Evolutionary conservation across 495 filamentous ascomycete genomes (phyloP), one percentile per base, ranked within the genome.

Genomic region (Podospora pseudocomata): DNA sequence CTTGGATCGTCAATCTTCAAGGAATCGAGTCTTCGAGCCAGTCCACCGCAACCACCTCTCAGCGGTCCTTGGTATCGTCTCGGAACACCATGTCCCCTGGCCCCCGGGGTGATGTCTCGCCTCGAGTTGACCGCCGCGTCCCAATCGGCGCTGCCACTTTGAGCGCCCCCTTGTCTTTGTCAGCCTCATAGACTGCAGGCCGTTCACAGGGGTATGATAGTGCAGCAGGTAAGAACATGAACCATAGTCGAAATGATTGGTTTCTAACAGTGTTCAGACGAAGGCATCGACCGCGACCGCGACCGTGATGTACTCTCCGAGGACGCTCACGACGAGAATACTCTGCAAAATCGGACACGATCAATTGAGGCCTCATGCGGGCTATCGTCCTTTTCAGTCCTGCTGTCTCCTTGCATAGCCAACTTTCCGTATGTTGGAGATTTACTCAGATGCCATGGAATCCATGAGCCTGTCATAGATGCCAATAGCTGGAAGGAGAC

Each of bases 1-100:
- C 78, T 1, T 91, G 88, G 87, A 74, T 82, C 30, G 80, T 83
- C 83, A 15, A 84, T 82, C 6, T 71, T 91, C 13, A 83, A 86
- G 64, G 69, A 72, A 54, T 79, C 3, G 5, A 58, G n/a, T 11
- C 39, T 16, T 49, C 39, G 5, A 84, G 84, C 62, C 76, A 78
- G 6, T 65, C 71, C 3, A 64, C 75, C 30, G 55, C 70, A 3
- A 70, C 75, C 9, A 3, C 44, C 30, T n/a, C 49, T 56, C 39
- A 56, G 26, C 18, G 1, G 27, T 19, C 49, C 7, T 18, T n/a
- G 13, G 16, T 6, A 2, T 2, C 13, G 13, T 4, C 18, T 20
- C 23, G 18, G 2, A 49, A 3, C 39, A 49, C 39, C 39, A 16
- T 11, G 9, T 13, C 39, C 39, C 39, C 39, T 0, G 2, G 39